Percentiles rank a stretch among this genome's conserved stretches.
Evolutionary conservation across 768 basidiomycete genomes (phyloP).

Genomic region (Crepidotus variabilis): DNA sequence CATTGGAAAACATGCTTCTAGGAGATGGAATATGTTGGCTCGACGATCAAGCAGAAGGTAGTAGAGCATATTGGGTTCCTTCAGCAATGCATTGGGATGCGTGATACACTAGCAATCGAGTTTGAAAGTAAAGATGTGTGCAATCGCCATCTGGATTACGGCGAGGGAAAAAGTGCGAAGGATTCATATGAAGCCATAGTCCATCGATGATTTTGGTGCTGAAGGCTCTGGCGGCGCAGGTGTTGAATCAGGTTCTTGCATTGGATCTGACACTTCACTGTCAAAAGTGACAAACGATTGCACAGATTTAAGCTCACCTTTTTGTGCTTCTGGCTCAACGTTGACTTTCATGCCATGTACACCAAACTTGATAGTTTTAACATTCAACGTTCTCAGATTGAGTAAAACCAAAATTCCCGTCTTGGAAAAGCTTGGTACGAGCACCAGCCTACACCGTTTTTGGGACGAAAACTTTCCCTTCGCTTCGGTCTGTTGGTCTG

Average conservation of each 20-base stretch:
- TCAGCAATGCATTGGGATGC: constrained; percentile 86
- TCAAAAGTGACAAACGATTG: not conserved
- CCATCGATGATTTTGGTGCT: constrained; percentile 21
- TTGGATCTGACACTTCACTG: not conserved
- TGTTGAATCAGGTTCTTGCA: constrained; percentile 14
- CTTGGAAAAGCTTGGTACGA: constrained; percentile 77
- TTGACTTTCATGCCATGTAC: constrained; percentile 42
- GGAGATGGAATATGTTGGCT: constrained; percentile 94
- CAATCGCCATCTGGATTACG: constrained; percentile 8
- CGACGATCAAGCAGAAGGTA: constrained; percentile 80
- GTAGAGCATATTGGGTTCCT: constrained; percentile 81
- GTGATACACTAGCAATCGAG: constrained; percentile 20
- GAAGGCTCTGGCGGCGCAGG: constrained; percentile 23
- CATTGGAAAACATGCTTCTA: constrained; percentile 86
- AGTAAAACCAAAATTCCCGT: constrained; percentile 78
- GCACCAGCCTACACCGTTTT: constrained; percentile 63
- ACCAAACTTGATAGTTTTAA: constrained; percentile 57
- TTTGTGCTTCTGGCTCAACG: constrained; percentile 11
- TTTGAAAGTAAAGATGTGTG: not conserved
- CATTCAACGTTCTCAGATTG: constrained; percentile 72
- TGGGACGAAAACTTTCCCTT: constrained; percentile 19
- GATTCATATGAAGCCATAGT: constrained; percentile 14
- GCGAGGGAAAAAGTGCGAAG: constrained; percentile 5
- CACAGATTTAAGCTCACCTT: not conserved
- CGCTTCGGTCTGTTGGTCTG: constrained; percentile 29